These are phyloP conservation scores for Psidium friedrichsthalianum DNA, from an alignment of 345 rosid species.

Conservation along the genomic window DNA sequence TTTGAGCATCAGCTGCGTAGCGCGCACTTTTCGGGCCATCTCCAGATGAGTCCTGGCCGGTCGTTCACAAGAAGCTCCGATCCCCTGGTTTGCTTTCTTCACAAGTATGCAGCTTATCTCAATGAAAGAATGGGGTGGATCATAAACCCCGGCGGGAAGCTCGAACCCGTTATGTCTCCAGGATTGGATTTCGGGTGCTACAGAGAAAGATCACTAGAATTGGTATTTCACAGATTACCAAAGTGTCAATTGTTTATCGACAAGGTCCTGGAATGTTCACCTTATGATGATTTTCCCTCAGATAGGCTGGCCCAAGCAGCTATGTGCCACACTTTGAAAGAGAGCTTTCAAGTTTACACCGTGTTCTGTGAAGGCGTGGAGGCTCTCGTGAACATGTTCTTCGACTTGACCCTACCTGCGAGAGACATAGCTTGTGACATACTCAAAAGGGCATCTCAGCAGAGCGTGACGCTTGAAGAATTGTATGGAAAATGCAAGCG, in stretches of 20 bases:
- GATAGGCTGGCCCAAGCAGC: constrained; percentile 50
- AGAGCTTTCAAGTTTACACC: constrained; percentile 70
- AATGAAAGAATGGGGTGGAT: constrained; percentile 75
- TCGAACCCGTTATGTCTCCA: constrained; percentile 49
- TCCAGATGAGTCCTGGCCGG: constrained; percentile 38
- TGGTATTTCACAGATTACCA: constrained; percentile 51
- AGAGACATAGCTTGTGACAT: constrained; percentile 54
- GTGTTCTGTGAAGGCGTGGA: constrained; percentile 42
- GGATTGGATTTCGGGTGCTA: constrained; percentile 28
- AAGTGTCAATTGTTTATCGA: constrained; percentile 57
- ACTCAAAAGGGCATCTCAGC: constrained; percentile 50
- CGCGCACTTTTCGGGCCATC: constrained; percentile 58
- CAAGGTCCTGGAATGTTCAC: constrained; percentile 51
- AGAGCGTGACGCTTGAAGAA: constrained; percentile 34
- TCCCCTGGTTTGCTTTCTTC: constrained; percentile 31
- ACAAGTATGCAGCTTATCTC: constrained; percentile 54
- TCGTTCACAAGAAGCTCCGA: not conserved
- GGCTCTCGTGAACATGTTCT: constrained; percentile 38
- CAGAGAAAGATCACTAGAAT: constrained; percentile 37
- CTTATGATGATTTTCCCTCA: constrained; percentile 8
- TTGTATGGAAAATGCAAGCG: constrained; percentile 49
- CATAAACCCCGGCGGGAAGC: constrained; percentile 78
- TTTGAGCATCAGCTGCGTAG: constrained; percentile 59
- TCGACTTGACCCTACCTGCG: constrained; percentile 54
- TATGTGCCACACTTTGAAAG: constrained; percentile 57